phyloP scores from a whole-genome alignment of 169 alveolate species.

The Plasmodium falciparum region DNA sequence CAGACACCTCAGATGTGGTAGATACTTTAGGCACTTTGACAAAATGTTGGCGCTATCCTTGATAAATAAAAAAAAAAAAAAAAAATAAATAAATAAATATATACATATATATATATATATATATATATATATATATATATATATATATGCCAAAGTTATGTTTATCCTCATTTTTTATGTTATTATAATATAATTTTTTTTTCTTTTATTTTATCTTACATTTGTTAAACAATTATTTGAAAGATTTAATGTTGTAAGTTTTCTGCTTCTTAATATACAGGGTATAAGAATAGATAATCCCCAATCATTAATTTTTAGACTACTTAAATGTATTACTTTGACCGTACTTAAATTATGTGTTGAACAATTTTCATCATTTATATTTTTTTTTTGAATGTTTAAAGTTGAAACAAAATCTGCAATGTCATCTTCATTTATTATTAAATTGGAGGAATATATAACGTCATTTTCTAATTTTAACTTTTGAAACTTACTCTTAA shows the following conservation, averaged over 20 bases:
- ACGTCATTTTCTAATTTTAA: constrained; percentile 17
- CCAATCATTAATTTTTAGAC: constrained; percentile 46
- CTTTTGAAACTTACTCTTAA: constrained; percentile 1
- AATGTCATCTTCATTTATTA: constrained; percentile 52
- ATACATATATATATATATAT: too few relatives aligned
- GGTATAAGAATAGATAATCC: constrained; percentile 65
- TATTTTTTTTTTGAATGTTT: constrained; percentile 14
- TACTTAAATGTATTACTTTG: constrained; percentile 41
- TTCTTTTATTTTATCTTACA: constrained; percentile 22
- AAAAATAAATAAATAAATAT: too few relatives aligned
- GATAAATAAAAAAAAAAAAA: too few relatives aligned
- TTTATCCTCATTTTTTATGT: neutral
- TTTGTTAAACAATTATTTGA: constrained; percentile 49
- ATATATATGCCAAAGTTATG: neutral
- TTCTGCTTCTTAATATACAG: constrained; percentile 45
- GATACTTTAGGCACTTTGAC: constrained; percentile 38
- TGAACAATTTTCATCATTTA: neutral
- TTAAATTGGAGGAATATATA: constrained; percentile 28
- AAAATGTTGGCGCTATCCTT: constrained; percentile 65
- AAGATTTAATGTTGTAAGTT: constrained; percentile 16
- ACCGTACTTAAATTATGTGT: neutral
- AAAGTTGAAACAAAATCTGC: constrained; percentile 59
- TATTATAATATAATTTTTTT: neutral
- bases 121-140: neutral
- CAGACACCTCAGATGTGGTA: constrained; percentile 13